phyloP scores from a whole-genome alignment of 768 basidiomycete species.

The Paxillus rubicundulus region DNA sequence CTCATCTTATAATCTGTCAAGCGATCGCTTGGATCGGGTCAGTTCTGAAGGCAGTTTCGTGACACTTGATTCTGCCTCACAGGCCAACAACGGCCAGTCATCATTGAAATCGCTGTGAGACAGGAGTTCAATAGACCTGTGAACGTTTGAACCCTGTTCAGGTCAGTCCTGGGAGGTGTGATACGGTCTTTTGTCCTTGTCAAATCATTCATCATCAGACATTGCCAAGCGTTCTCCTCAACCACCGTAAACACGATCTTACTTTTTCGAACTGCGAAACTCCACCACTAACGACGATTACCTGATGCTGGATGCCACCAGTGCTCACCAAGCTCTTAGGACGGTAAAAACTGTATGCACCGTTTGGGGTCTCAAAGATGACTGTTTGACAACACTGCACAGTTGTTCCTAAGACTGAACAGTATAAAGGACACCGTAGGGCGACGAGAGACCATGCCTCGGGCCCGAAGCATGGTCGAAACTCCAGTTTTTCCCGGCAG shows the following conservation, averaged over 20 bases:
- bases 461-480: background rate
- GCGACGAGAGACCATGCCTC: background rate
- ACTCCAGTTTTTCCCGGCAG: background rate
- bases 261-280: background rate
- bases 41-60: background rate
- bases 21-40: constrained; percentile 11
- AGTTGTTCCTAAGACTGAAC: background rate
- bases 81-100: background rate
- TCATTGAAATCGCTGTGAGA: background rate
- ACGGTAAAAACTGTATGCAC: background rate
- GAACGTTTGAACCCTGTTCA: background rate
- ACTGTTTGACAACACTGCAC: background rate
- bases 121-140: background rate
- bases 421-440: background rate
- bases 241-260: background rate
- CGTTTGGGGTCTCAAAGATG: too few species aligned
- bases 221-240: background rate
- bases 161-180: background rate
- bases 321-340: background rate
- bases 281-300: background rate
- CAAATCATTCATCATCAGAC: background rate
- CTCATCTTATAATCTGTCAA: constrained; percentile 23
- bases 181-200: background rate
- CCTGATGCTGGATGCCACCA: background rate
- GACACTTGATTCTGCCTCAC: too few species aligned